Percentiles rank a stretch among this genome's conserved stretches.
Evolutionary conservation across 768 basidiomycete species (phyloP).

Genomic region (Heimioporus sp.): DNA sequence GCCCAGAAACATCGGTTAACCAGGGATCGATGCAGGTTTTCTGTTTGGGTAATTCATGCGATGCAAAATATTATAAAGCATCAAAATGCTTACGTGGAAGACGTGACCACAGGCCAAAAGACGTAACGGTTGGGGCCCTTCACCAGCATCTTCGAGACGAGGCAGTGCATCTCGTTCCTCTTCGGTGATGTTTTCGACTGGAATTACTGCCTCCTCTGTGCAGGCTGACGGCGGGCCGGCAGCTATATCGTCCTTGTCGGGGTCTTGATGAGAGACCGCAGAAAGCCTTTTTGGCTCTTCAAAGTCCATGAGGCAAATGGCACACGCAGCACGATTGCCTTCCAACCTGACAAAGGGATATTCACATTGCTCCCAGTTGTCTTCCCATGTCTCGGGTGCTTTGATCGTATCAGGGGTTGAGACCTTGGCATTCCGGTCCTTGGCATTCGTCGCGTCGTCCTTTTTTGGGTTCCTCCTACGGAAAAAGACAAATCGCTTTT

Average conservation of each 20-base stretch:
- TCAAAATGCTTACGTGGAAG: slow-evolving; percentile 68
- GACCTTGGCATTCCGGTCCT: slow-evolving; percentile 14
- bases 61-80: background rate
- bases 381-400: slow-evolving; percentile 63
- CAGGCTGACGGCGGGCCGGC: slow-evolving; percentile 9
- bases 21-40: slow-evolving; percentile 91
- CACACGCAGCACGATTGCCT: slow-evolving; percentile 80
- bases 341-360: slow-evolving; percentile 83
- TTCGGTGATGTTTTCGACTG: slow-evolving; percentile 37
- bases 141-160: slow-evolving; percentile 68
- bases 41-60: slow-evolving; percentile 33
- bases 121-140: slow-evolving; percentile 74
- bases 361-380: slow-evolving; percentile 71
- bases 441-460: slow-evolving; percentile 16
- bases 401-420: slow-evolving; percentile 12
- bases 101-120: slow-evolving; percentile 81
- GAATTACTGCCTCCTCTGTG: slow-evolving; percentile 25
- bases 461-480: slow-evolving; percentile 28
- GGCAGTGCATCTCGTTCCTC: slow-evolving; percentile 43
- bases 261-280: slow-evolving; percentile 25
- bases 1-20: slow-evolving; percentile 79
- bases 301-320: slow-evolving; percentile 84
- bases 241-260: slow-evolving; percentile 18
- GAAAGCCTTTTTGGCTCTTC: slow-evolving; percentile 58
- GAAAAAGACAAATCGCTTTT: slow-evolving; percentile 56